Evolutionary conservation across 78 protist species (phyloP).

Genomic region (Dictyostelium firmibasis): DNA sequence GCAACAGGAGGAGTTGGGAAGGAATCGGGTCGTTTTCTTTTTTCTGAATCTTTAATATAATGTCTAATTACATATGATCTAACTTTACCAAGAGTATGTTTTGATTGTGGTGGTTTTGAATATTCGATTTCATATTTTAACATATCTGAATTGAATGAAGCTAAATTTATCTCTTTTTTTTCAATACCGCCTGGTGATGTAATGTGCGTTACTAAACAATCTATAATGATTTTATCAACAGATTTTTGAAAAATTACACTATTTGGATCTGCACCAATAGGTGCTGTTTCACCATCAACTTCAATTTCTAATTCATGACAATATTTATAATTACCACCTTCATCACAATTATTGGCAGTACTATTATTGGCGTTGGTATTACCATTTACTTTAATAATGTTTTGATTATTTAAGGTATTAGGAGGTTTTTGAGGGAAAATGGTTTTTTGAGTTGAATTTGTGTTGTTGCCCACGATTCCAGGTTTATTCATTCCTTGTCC

Average conservation of each 20-base stretch:
- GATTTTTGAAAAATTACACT: not conserved
- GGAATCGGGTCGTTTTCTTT: not conserved
- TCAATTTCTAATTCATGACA: not conserved
- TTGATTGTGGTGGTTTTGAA: slow-evolving; percentile 8
- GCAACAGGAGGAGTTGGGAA: not conserved
- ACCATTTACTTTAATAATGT: not conserved
- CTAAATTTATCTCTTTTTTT: not conserved
- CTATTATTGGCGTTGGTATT: not conserved
- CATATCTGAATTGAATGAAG: not conserved
- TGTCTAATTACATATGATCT: not conserved
- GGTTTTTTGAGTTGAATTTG: not conserved
- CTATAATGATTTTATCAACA: not conserved
- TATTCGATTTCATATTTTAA: not conserved
- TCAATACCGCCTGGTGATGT: not conserved
- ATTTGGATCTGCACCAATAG: not conserved
- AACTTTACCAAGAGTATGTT: not conserved
- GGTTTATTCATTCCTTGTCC: not conserved
- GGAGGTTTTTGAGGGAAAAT: not conserved
- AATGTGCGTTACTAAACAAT: not conserved
- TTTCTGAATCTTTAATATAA: slow-evolving; percentile 1
- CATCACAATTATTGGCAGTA: not conserved
- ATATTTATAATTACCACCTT: not conserved
- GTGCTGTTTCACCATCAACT: not conserved
- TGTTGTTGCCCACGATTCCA: not conserved
- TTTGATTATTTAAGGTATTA: too few species aligned